Evolutionary conservation across 1,284 basidiomycete genomes (phyloP).

Genomic region (Anthracocystis setariae): DNA sequence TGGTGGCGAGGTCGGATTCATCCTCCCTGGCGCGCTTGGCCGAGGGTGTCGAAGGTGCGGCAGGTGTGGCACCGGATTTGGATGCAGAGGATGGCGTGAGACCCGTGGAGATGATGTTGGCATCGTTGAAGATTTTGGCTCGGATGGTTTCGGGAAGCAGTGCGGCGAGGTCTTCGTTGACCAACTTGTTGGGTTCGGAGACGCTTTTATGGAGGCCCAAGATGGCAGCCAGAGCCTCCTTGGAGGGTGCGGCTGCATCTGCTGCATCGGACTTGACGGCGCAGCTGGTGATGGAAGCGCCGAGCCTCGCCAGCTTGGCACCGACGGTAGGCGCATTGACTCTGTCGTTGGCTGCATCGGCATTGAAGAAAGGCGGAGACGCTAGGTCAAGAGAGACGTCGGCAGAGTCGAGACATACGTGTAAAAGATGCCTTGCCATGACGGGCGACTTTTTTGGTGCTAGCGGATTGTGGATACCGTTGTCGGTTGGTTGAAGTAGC

Average conservation of each 20-base stretch:
- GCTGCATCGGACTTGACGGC: constrained; percentile 19
- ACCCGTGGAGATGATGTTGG: constrained; percentile 39
- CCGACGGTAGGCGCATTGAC: constrained; percentile 10
- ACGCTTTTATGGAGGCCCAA: constrained; percentile 39
- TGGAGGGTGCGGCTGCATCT: constrained; percentile 5
- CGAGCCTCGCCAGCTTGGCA: constrained; percentile 17
- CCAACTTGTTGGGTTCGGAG: constrained; percentile 32
- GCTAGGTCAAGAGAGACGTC: constrained; percentile 24
- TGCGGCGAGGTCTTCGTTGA: constrained; percentile 31
- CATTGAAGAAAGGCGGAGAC: constrained; percentile 34
- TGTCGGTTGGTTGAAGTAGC: constrained; percentile 20
- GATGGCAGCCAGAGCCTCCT: constrained; percentile 30
- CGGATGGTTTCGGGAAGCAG: constrained; percentile 30
- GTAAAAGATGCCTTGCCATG: constrained; percentile 39
- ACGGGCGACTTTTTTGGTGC: constrained; percentile 28
- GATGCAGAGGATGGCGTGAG: constrained; percentile 11
- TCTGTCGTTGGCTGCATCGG: constrained; percentile 24
- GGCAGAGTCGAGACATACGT: constrained; percentile 31
- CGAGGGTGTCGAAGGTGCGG: background rate
- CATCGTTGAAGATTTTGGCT: constrained; percentile 26
- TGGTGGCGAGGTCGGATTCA: constrained; percentile 3
- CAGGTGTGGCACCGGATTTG: background rate
- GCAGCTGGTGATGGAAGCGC: constrained; percentile 36
- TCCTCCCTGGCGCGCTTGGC: constrained; percentile 37
- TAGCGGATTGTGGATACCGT: constrained; percentile 28